These are phyloP conservation scores for Lasiosphaeria miniovina DNA, from an alignment of 495 filamentous ascomycete species.

Conservation along the genomic window DNA sequence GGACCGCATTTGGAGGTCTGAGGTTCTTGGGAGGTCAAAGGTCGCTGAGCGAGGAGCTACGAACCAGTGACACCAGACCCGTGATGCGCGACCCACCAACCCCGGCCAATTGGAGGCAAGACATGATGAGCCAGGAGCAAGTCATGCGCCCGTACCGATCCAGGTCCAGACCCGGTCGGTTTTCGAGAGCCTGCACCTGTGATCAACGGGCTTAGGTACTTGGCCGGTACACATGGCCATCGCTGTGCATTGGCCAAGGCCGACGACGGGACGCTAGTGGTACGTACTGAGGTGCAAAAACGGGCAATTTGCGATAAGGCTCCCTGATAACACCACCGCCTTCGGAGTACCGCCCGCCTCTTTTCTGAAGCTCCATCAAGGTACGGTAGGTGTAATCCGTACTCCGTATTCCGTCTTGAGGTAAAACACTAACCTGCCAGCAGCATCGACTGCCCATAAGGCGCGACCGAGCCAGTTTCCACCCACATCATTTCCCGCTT, in stretches of 20 bases:
- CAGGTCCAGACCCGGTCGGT: constrained; percentile 1
- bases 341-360: background rate
- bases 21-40: background rate
- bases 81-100: constrained; percentile 21
- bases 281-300: too few relatives aligned
- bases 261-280: constrained; percentile 13
- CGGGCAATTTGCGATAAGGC: constrained; percentile 32
- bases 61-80: constrained; percentile 21
- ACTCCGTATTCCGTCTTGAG: background rate
- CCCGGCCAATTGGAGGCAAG: background rate
- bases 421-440: background rate
- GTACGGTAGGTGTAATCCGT: background rate
- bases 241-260: constrained; percentile 1
- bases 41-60: background rate
- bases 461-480: constrained; percentile 4
- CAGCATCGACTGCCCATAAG: background rate
- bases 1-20: too few relatives aligned
- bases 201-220: constrained; percentile 12
- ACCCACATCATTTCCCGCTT: constrained; percentile 16
- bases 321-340: constrained; percentile 27
- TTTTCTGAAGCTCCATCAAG: background rate
- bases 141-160: constrained; percentile 17
- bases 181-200: background rate
- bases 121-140: background rate
- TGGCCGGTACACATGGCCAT: constrained; percentile 8